These are phyloP conservation scores for Luffa aegyptiaca DNA, from an alignment of 306 rosid genomes.

Conservation along the genomic window DNA sequence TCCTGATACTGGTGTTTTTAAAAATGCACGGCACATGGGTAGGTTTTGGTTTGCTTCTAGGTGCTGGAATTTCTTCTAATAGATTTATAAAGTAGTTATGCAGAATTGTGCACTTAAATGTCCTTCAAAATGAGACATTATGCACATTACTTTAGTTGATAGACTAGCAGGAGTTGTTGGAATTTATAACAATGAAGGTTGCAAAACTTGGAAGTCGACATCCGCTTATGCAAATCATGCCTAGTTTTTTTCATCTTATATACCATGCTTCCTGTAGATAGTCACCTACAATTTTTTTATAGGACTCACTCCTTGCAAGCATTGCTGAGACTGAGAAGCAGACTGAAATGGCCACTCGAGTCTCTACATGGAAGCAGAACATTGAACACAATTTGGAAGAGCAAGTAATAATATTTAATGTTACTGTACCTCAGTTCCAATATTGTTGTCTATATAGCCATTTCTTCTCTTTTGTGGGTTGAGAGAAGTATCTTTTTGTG, in stretches of 20 bases:
- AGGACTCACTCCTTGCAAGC: slow-evolving; percentile 87
- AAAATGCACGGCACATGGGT: background rate
- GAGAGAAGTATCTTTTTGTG: background rate
- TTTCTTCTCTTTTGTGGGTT: background rate
- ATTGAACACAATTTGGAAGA: slow-evolving; percentile 81
- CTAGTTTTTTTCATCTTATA: background rate
- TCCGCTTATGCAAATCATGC: background rate
- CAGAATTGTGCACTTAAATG: background rate
- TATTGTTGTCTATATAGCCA: background rate
- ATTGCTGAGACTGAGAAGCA: slow-evolving; percentile 84
- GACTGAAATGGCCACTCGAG: slow-evolving; percentile 76
- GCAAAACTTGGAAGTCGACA: background rate
- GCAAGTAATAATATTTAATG: slow-evolving; percentile 42
- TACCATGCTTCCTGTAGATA: background rate
- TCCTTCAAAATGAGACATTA: background rate
- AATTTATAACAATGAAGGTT: background rate
- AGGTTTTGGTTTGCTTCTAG: background rate
- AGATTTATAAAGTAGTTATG: background rate
- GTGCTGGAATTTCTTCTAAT: background rate
- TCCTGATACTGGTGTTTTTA: background rate
- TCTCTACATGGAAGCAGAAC: slow-evolving; percentile 84
- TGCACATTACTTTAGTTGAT: background rate
- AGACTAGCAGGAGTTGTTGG: background rate
- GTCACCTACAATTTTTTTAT: background rate
- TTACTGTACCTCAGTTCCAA: background rate